Percentiles rank a stretch among this genome's conserved stretches.
Evolutionary conservation across 208 protist genomes (phyloP).

Genomic region (Endotrypanum monterogeii): DNA sequence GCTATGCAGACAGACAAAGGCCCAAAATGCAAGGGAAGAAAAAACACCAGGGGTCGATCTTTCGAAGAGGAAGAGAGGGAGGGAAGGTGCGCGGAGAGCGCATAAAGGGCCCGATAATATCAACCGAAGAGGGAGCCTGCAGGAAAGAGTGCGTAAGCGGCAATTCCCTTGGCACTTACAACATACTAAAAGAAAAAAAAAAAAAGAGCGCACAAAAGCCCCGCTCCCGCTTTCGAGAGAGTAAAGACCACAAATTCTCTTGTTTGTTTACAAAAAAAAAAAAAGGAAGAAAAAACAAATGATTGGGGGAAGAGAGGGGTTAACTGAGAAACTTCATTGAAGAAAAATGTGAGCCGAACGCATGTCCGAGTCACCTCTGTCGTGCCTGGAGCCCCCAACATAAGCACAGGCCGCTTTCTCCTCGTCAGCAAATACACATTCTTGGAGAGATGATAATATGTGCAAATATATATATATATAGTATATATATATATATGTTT

Average conservation of each 20-base stretch:
- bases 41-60: not conserved
- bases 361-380: not conserved
- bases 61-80: not conserved
- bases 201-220: too few species aligned
- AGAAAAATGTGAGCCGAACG: not conserved
- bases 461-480: too few species aligned
- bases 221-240: too few species aligned
- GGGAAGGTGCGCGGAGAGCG: not conserved
- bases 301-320: not conserved
- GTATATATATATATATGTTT: too few species aligned
- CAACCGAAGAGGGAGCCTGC: not conserved
- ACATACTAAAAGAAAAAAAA: too few species aligned
- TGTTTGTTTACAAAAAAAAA: not conserved
- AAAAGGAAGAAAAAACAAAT: not conserved
- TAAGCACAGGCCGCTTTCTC: not conserved
- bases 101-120: too few species aligned
- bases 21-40: not conserved
- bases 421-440: not conserved
- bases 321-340: not conserved
- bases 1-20: not conserved
- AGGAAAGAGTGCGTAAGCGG: too few species aligned
- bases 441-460: too few species aligned
- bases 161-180: too few species aligned
- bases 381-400: not conserved
- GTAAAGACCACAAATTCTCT: not conserved